These are phyloP conservation scores for Syncephalis fuscata DNA, from an alignment of 371 early-diverging fungal genomes.

Conservation along the genomic window DNA sequence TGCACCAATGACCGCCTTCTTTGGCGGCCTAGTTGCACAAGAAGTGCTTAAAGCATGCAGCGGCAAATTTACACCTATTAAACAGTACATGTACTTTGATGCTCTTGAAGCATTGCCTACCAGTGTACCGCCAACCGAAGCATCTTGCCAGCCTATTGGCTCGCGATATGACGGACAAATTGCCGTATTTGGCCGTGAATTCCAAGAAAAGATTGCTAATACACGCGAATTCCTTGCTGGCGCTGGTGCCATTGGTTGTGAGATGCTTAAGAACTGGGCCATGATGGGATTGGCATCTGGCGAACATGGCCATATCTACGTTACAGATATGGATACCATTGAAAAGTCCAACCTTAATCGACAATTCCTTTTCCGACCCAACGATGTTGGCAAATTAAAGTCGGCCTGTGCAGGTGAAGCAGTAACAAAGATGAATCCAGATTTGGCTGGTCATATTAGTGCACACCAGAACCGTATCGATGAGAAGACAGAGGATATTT, in stretches of 20 bases:
- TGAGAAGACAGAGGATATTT: constrained; percentile 89
- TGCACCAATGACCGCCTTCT: constrained; percentile 94
- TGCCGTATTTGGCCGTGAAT: constrained; percentile 87
- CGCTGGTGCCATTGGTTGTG: constrained; percentile 99
- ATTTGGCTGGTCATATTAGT: constrained; percentile 57
- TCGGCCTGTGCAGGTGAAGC: constrained; percentile 90
- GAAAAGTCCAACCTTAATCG: constrained; percentile 97
- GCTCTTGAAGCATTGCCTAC: constrained; percentile 86
- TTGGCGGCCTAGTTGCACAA: constrained; percentile 98
- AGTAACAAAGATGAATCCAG: constrained; percentile 85
- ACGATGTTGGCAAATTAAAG: constrained; percentile 92
- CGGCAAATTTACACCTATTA: constrained; percentile 94
- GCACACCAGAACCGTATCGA: constrained; percentile 94
- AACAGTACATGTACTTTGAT: constrained; percentile 97
- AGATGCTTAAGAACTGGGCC: constrained; percentile 99
- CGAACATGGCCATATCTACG: constrained; percentile 60
- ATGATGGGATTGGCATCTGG: constrained; percentile 97
- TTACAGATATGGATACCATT: constrained; percentile 99
- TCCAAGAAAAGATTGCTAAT: constrained; percentile 79
- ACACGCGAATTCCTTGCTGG: constrained; percentile 89
- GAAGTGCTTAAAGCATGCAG: constrained; percentile 96
- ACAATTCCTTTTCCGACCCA: constrained; percentile 92
- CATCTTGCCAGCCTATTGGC: constrained; percentile 51
- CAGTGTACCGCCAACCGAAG: constrained; percentile 42
- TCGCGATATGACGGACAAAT: constrained; percentile 91